These are phyloP conservation scores for Plicaturopsis crispa DNA, from an alignment of 768 basidiomycete species.

Conservation along the genomic window DNA sequence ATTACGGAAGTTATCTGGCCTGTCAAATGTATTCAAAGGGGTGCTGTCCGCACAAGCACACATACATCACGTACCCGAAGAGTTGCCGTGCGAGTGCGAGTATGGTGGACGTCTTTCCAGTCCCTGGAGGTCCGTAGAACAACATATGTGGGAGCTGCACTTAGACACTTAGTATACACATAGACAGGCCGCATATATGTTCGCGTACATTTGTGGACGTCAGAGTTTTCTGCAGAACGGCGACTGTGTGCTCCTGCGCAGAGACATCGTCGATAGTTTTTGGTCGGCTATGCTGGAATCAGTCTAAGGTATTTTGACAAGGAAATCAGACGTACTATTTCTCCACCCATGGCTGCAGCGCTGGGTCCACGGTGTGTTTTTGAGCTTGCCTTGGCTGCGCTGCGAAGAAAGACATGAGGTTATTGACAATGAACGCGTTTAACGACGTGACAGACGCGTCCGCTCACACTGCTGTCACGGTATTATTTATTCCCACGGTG, in stretches of 20 bases:
- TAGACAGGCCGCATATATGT: not conserved
- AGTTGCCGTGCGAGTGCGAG: constrained; percentile 89
- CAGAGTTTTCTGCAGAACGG: constrained; percentile 85
- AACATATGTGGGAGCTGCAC: constrained; percentile 96
- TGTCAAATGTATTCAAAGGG: constrained; percentile 19
- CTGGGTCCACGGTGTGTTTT: constrained; percentile 45
- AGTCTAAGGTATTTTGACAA: constrained; percentile 4
- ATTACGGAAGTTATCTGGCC: constrained; percentile 89
- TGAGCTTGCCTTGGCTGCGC: constrained; percentile 32
- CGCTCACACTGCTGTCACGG: too few relatives aligned
- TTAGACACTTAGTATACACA: constrained; percentile 4
- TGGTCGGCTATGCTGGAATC: constrained; percentile 58
- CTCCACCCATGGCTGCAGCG: constrained; percentile 92
- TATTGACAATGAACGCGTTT: not conserved
- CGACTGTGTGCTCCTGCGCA: constrained; percentile 93
- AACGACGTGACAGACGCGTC: constrained; percentile 23
- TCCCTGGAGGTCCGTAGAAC: constrained; percentile 98
- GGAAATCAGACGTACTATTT: constrained; percentile 72
- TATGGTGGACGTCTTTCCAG: constrained; percentile 98
- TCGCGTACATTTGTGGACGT: constrained; percentile 78
- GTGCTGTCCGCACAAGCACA: too few relatives aligned
- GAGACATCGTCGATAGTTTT: constrained; percentile 98
- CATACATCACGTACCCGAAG: constrained; percentile 69
- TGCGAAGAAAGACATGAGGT: constrained; percentile 63
- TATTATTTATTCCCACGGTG: constrained; percentile 23